Evolutionary conservation across 2,329 filamentous ascomycete genomes (phyloP), one percentile per base, ranked within the genome.

Genomic region (Diaporthe helianthi): DNA sequence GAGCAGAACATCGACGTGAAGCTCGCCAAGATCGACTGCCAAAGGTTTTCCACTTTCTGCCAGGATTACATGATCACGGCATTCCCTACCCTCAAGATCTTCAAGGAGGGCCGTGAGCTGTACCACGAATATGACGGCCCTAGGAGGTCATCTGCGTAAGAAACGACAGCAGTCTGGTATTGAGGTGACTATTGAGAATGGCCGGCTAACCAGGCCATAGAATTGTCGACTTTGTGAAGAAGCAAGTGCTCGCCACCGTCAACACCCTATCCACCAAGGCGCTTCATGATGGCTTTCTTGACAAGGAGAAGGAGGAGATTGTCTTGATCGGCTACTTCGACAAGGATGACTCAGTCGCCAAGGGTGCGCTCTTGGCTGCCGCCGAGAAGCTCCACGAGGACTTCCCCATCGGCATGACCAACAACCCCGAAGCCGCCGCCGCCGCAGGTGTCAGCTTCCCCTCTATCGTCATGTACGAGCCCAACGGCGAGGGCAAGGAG

Each of bases 31-130:
- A 83, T 97, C 76, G 95, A 98, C 86, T 98, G 96, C 88, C 98
- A 95, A 78, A 94, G 92, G 80, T 93, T 99, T 86, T 84, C 90
- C 73, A 93, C 97, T 36, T 91, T 99, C 74, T 99, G 96, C 89
- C 89, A 94, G 82, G 85, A 89, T 76, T 93, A 92, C 78, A 94
- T 93, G 73, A 94, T 99, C 55, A 94, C 98, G 86, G 96, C 96
- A 73, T 99, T 98, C 87, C 96, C 96, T 72, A 99, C 96, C 75
- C 89, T 99, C 80, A 99, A 98, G 90, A 89, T 99, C 83, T 99
- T 99, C 93, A 93, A 71, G 44, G 92, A 94, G 77, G 95, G 96
- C 75, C 83, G 84, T 58, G 93, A 98, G 17, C 93, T 92, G 79
- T 83, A 93, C 78, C 86, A 88, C 74, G 91, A 94, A 73, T 99